Base-by-base conservation (phyloP, 2,329 filamentous ascomycete genomes). In the Thielaviopsis punctulata region DNA sequence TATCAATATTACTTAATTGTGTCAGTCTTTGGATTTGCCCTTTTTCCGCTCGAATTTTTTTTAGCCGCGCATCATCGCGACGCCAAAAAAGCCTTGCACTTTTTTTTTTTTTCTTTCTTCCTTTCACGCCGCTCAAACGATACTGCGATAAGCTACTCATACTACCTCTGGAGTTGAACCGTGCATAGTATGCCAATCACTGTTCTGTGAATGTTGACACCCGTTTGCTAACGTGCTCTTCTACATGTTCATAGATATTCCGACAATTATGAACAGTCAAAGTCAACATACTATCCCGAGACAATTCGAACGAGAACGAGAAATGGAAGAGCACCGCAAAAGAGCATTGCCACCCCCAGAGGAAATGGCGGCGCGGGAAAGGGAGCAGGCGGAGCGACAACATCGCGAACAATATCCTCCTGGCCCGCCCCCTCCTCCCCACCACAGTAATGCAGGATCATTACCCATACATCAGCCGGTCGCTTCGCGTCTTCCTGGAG, bases 401-500 rank as follows among this genome's bases (percentile, higher is more conserved):
- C 80, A 85, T 58, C 75, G 81, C 62, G 82, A 86, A 58, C 70
- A 76, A 55, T 73, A 77, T 62, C 80, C 82, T 44, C 76, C 79
- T 49, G 81, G 80, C 61, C 82, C 81, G 59, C 75, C 84, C 55
- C 80, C 82, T 22, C 86, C 84, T 55, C 80, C 83, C 23, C 87
- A 92, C 62, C 89, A 95, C 65, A 92, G 84, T 67, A 89, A 86
- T 62, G 82, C 86, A 39, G 86, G 84, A 53, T 87, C 89, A 2
- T 86, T 95, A 52, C 87, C 89, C 52, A 82, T 96, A 60, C 90
- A 96, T 66, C 90, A 96, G 65, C 90, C 90, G 4, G 88, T 95
- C 55, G 90, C 90, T 56, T 80, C 88, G 62, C 73, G 89, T 66
- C 72, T 87, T 57, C 69, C 83, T 53, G 84, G 81, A 57, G 84